Evolutionary conservation across 2,329 filamentous ascomycete genomes (phyloP).

Genomic region (Curvularia verruculosa): DNA sequence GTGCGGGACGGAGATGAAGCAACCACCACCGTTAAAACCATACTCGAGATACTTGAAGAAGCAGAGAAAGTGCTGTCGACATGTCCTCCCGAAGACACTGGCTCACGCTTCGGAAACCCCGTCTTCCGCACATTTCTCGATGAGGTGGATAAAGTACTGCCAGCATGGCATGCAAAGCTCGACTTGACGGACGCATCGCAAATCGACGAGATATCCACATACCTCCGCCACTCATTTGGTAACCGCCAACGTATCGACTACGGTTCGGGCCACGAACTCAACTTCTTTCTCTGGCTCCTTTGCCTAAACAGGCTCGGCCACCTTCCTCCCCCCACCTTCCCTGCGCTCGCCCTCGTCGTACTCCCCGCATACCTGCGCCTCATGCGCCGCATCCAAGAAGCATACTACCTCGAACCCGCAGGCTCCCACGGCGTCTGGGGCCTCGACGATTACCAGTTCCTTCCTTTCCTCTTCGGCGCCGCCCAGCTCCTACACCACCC

Average conservation of each 20-base stretch:
- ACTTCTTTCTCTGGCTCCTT: slow-evolving; percentile 96
- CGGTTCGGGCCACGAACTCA: slow-evolving; percentile 94
- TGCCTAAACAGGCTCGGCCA: slow-evolving; percentile 82
- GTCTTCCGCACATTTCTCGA: slow-evolving; percentile 84
- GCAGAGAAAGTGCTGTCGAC: slow-evolving; percentile 69
- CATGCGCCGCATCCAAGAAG: slow-evolving; percentile 86
- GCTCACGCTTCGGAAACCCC: slow-evolving; percentile 93
- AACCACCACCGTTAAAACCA: slow-evolving; percentile 65
- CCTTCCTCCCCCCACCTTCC: slow-evolving; percentile 70
- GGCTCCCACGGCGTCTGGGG: slow-evolving; percentile 61
- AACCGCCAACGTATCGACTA: slow-evolving; percentile 86
- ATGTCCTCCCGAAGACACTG: slow-evolving; percentile 83
- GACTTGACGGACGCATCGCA: slow-evolving; percentile 61
- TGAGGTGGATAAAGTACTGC: slow-evolving; percentile 57
- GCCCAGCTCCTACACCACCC: slow-evolving; percentile 69
- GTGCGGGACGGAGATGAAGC: slow-evolving; percentile 62
- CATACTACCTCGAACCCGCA: slow-evolving; percentile 91
- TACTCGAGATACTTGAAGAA: slow-evolving; percentile 73
- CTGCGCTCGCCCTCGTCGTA: slow-evolving; percentile 73
- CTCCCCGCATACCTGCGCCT: slow-evolving; percentile 82
- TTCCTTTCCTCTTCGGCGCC: slow-evolving; percentile 59
- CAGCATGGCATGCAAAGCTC: slow-evolving; percentile 69
- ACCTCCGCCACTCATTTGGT: slow-evolving; percentile 83
- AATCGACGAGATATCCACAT: slow-evolving; percentile 75
- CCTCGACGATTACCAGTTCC: slow-evolving; percentile 61